Base-by-base conservation (phyloP, 495 filamentous ascomycete genomes). In the Evernia prunastri region DNA sequence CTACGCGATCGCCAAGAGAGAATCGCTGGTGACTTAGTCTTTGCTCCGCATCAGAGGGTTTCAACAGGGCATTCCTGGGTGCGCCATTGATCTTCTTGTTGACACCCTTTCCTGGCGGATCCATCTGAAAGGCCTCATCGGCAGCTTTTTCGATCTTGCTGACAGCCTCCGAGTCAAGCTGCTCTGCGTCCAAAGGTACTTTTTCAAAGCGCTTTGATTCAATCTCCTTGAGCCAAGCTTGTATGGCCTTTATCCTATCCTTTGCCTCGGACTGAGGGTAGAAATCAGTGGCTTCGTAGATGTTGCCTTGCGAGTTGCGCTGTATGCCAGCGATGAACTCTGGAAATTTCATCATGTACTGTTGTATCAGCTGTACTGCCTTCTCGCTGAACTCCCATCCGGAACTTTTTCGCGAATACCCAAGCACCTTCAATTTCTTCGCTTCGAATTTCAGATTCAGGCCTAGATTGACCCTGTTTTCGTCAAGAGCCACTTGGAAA, bases 401-500 rank as follows among this genome's bases (percentile, higher is more conserved):
- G 18, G 81, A 86, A 17, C 84, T 80, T 57, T 89, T 89, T 64
- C 91, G 90, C 23, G 93, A 96, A 72, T 97, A 99, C 8, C 95
- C 95, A 20, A 97, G 80, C 8, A 99, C 95, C 74, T 99, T 99
- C 61, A 91, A 84, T 76, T 97, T 95, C 75, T 87, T 91, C 0
- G 87, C 88, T 73, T 99, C 93, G 63, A 97, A 97, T 72, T 99
- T 99, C 64, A 99, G 79, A 71, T 97, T 99, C 47, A 99, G 79
- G 12, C 95, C 95, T 18, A 99, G 78, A 69, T 99, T 97, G 47
- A 95, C 82, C 54, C 87, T 84, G 57, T 85, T 82, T 4, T 89
- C 90, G 29, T 88, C 82, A 5, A 93, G 86, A 51, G 84, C 82
- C 59, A 97, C 91, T 43, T 84, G 87, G 75, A 96, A 97, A 0